Base-by-base conservation (phyloP, 192 early-diverging fungal species). In the Physocladia obscura region DNA sequence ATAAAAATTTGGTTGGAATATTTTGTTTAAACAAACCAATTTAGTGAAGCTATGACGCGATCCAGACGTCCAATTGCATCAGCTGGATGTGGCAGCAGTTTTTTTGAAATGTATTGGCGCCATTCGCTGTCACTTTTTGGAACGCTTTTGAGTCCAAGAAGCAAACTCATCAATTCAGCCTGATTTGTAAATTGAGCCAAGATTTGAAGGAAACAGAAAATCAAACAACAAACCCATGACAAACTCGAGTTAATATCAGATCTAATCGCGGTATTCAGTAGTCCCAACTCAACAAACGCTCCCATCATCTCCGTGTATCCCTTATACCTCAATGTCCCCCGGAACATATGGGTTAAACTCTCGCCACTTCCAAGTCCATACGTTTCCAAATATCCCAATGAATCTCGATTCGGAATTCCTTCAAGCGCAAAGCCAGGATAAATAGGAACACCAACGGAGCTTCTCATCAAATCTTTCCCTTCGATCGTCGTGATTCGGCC, bases 371-470 rank as follows among this genome's bases (percentile, higher is more conserved):
- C 84, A 51, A 99, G 76, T 0, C 89, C 88, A 85, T 99, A 99
- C 72, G 91, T 89, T 81, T 93, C 88, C 76, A 88, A 89, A 81
- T 98, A 99, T 40, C 89, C 87, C 51, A 92, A 90, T 32, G 97
- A 99, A 77, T 99, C 97, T 67, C 97, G 92, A 90, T 99, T 99
- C 54, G 94, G 90, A 76, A 96, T 96, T 38, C 93, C 95, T 51
- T 93, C 94, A 73, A 96, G 92, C 17, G 94, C 93, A 76, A 93
- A 99, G 2, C 89, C 97, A 2, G 94, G 95, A 86, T 96, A 98
- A 72, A 93, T 92, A 73, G 89, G 89, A 67, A 96, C 90, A 47
- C 90, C 92, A 74, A 91, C 94, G 32, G 94, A 93, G 60, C 89
- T 92, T 77, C 88, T 85, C 94, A 99, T 97, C 54, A 99, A 84